Conservation (phyloP, 2,329 filamentous ascomycete species). For the Calonectria pteridis region DNA sequence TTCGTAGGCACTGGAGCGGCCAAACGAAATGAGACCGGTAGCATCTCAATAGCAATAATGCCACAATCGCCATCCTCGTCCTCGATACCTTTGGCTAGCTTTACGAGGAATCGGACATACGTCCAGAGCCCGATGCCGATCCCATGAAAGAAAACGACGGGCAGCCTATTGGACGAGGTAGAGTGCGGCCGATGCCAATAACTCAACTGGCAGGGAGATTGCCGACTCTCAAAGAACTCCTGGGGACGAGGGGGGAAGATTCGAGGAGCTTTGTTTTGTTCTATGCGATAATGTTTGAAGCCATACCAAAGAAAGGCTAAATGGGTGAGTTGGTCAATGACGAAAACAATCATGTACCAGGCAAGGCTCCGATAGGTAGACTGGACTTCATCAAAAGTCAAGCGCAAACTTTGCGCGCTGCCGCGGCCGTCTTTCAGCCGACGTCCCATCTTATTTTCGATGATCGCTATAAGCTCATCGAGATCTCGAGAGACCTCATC, state of each 20-base stretch:
- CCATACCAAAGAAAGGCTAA: constrained; percentile 59
- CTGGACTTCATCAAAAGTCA: constrained; percentile 74
- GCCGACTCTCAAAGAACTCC: constrained; percentile 56
- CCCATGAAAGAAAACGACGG: constrained; percentile 77
- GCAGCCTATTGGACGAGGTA: constrained; percentile 54
- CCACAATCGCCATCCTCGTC: constrained; percentile 61
- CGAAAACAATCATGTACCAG: constrained; percentile 73
- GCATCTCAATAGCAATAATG: constrained; percentile 74
- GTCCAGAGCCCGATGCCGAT: constrained; percentile 77
- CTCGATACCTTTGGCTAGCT: constrained; percentile 54
- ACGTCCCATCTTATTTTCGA: constrained; percentile 66
- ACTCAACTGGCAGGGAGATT: constrained; percentile 65
- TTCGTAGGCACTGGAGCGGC: constrained; percentile 65
- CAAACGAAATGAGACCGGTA: constrained; percentile 74
- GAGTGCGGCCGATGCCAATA: constrained; percentile 78
- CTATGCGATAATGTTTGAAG: constrained; percentile 65
- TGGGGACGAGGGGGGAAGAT: constrained; percentile 72
- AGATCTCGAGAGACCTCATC: constrained; percentile 54
- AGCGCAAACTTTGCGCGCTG: constrained; percentile 67
- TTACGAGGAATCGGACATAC: constrained; percentile 69
- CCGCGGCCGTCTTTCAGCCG: constrained; percentile 67
- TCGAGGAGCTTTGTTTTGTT: constrained; percentile 39
- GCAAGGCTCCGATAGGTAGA: constrained; percentile 71
- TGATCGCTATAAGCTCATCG: constrained; percentile 61
- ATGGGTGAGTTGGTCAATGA: constrained; percentile 66